Base-by-base conservation (phyloP, 2,329 filamentous ascomycete genomes). In the Samsoniella hepiali region DNA sequence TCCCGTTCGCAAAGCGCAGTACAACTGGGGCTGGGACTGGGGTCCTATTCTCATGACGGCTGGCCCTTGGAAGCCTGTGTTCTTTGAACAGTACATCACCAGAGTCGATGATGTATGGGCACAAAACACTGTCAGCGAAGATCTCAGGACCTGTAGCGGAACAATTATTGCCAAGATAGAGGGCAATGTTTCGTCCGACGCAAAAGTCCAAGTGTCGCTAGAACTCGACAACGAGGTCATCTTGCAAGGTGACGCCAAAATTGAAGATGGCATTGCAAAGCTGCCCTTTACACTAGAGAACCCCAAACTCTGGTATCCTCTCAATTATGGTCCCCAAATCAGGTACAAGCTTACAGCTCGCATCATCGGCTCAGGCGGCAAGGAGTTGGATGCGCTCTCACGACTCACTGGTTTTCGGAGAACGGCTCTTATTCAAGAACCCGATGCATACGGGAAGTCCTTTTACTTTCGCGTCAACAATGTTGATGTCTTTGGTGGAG, bases 381-480 rank as follows among this genome's bases (percentile, higher is more conserved):
- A 71, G 13, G 74, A 76, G 10, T 67, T 88, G 45, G 83, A 90
- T 69, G 76, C 75, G 0, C 67, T 80, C 5, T 78, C 78, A 63
- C 89, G 88, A 72, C 83, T 80, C 62, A 85, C 88, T 27, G 90
- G 89, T 1, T 79, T 93, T 65, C 83, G 90, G 42, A 82, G 82
- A 66, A 83, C 79, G 11, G 79, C 83, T 67, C 76, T 88, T 5
- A 73, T 87, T 40, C 85, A 88, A 68, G 74, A 78, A 10, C 75
- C 79, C 0, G 83, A 80, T 10, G 82, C 85, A 60, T 83, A 86
- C n/a, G 89, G 88, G 45, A 89, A 85, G 53, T 87, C 83, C 1
- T 92, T 91, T 76, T 91, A 87, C 77, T 92, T 93, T 74, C 81
- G 86, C 67, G 76, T 93, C 72, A 92, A 93, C 72, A 85, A 85